Base-by-base conservation (phyloP, 2,329 filamentous ascomycete species). In the Fusarium domesticum region DNA sequence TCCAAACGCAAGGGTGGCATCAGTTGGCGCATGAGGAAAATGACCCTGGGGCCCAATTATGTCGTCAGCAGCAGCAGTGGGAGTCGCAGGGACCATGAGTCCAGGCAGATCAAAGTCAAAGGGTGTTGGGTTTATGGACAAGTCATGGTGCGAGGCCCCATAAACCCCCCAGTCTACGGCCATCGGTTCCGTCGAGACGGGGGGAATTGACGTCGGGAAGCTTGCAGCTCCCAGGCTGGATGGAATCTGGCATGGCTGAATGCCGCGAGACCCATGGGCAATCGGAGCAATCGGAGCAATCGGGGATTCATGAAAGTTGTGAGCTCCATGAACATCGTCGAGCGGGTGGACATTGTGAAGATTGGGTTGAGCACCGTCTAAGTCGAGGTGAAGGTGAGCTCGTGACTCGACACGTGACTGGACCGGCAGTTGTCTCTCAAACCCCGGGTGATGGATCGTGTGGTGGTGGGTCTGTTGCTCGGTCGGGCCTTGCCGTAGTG, bases 31-130 rank as follows among this genome's bases (percentile, higher is more conserved):
- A 15, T 57, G 56, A 16, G 52, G 33, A 17, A 56, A 33, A 37
- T 58, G 56, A 10, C 38, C 47, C n/a, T 52, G 47, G 35, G 57
- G 51, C 2, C 44, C 42, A 23, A 57, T 47, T 16, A 48, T 23
- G 30, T 42, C 36, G 17, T 39, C 36, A 5, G 35, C 11, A 20
- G 36, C 35, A 28, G 23, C 23, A 12, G 23, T 28, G 23, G 23
- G 14, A 28, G 14, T 11, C 16, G 42, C n/a, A 35, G 50, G 34
- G 19, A 53, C 43, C 35, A 59, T 54, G 45, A 49, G 28, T 7
- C 49, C 53, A n/a, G 50, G 41, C 25, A 60, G 30, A 4, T 59
- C 54, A 11, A 59, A 60, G 33, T 59, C 45, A 47, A 60, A 60
- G 6, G 43, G 54, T 25, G 47, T 30, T 8, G 47, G 39, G 36